Evolutionary conservation across 306 rosid genomes (phyloP), one percentile per base, ranked within the genome.

Genomic region (Fragaria vesca): DNA sequence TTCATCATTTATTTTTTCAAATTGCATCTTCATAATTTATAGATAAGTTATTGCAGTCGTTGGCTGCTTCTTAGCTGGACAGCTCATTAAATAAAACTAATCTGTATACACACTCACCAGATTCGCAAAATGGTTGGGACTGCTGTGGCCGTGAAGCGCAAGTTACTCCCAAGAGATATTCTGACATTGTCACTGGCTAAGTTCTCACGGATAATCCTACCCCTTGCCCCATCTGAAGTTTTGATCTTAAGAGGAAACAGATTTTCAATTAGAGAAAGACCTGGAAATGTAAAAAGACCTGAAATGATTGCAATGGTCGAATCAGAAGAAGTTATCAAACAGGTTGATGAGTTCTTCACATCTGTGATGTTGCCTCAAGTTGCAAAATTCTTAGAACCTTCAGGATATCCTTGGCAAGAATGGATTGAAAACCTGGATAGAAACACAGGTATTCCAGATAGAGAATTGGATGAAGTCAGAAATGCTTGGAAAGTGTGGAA

Each of bases 91-190:
- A 15, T 76, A 54, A 67, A 38, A 69, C 60, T 66, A 62, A n/a
- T 61, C 45, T 65, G 8, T 77, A 30, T 78, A 71, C 45, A 38
- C 55, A 66, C 71, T 78, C 68, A 54, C 62, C 91, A 95, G 96
- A 91, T 92, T 66, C 93, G 97, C 77, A 95, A 93, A 82, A 95
- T 95, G 97, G 83, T 95, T 75, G 99, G 88, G 67, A 92, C 96
- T 46, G 96, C 94, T 8, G 91, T 95, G 74, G 97, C 97, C 8
- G 88, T 95, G 43, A 91, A 92, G 88, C 87, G 93, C 83, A 81
- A 88, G 61, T 85, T 93, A 76, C 95, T 95, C 55, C 99, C 96
- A 1, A 89, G 83, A 72, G 96, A 95, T 71, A 43, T 87, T 71
- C 57, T 88, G 81, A 66, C 52, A 8, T 69, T 95, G 87, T 93